Evolutionary conservation across 1,284 basidiomycete species (phyloP), one percentile per base, ranked within the genome.

Genomic region (Porodaedalea pini): DNA sequence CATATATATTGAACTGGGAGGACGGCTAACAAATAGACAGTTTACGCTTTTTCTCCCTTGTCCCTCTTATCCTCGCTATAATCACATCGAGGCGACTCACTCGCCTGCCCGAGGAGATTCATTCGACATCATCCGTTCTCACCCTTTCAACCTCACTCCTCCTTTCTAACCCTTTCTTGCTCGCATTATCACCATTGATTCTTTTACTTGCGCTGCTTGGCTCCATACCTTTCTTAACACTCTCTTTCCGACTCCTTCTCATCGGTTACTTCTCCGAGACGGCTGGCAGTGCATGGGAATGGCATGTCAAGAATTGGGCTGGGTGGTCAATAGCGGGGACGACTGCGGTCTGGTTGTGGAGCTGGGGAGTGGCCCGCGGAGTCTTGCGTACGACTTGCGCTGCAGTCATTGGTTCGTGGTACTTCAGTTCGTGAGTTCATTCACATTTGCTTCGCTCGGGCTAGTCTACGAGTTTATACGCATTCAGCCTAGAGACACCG

Each of bases 341-440:
- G 0, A 74, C 88, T 1, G 75, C 75, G 0, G 76, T 91, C 0
- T 96, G 93, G 91, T 71, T 94, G 1, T 98, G 94, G 94, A 90
- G 83, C 8, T 95, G 93, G 90, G 90, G 86, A 15, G 86, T 97
- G 2, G 83, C 90, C 13, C 79, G 94, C 31, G 94, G 94, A 0
- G 70, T 93, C 0, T 74, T 94, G 53, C 77, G 92, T 4, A 90
- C 90, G 40, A 84, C 86, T 0, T 85, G 88, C 47, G 86, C 92
- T 0, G 88, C 85, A 25, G 90, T 94, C 1, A 82, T 98, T 37
- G 94, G 92, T 0, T 86, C 89, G 40, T 98, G 94, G 93, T 97
- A 96, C 69, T 96, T 94, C 67, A 80, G 88, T 47, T 81, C 90
- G 86, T 91, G 68, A 68, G 82, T 73, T 2, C 17, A 13, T 25